Evolutionary conservation across 163 green algal genomes (phyloP).

Genomic region (Chlorella variabilis): DNA sequence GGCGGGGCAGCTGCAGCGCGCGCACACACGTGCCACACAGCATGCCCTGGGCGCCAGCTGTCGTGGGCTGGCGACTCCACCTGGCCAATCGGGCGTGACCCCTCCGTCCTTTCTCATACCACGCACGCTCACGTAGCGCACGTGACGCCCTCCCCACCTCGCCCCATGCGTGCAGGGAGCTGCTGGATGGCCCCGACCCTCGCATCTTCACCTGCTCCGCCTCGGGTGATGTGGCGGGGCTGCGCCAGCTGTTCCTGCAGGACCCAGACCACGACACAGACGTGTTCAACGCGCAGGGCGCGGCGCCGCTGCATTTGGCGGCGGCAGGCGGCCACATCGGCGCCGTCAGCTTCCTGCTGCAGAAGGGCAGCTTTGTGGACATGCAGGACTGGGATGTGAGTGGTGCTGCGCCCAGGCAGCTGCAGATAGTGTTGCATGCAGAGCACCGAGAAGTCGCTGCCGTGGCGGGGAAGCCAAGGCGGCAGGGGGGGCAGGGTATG

Average conservation of each 20-base stretch:
- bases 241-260: slow-evolving; percentile 44
- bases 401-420: no score
- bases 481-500: neutral
- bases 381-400: slow-evolving; percentile 56
- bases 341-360: slow-evolving; percentile 48
- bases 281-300: slow-evolving; percentile 62
- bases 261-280: slow-evolving; percentile 40
- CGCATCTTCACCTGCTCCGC: slow-evolving; percentile 52
- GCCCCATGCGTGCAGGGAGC: no score
- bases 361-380: slow-evolving; percentile 45
- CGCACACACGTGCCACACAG: no score
- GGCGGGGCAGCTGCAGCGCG: no score
- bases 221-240: slow-evolving; percentile 53
- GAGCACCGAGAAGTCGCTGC: no score
- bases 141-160: no score
- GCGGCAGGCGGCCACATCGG: slow-evolving; percentile 49
- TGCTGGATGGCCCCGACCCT: slow-evolving; percentile 71
- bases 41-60: no score
- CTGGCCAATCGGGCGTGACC: no score
- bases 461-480: no score
- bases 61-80: no score
- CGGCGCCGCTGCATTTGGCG: slow-evolving; percentile 58
- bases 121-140: no score
- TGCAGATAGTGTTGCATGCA: no score
- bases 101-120: neutral